Conservation (phyloP, 2,329 filamentous ascomycete species). For the Colletotrichum lupini region DNA sequence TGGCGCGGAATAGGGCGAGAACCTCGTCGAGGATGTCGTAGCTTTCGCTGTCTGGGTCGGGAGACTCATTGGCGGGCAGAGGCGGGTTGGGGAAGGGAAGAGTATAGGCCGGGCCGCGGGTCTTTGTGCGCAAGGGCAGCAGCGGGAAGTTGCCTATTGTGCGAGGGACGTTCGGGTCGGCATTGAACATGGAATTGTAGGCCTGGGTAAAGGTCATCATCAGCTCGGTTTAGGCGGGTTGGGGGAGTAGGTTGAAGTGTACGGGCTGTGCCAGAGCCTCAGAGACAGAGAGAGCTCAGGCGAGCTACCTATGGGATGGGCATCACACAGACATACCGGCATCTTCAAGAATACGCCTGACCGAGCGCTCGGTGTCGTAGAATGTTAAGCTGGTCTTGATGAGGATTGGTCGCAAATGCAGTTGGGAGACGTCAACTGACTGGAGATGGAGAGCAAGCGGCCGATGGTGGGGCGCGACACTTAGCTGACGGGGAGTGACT, state of each 20-base stretch:
- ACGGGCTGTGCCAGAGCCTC: conserved; percentile 5
- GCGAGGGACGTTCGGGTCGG: conserved; percentile 73
- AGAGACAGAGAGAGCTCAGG: not conserved
- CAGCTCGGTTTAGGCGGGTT: conserved; percentile 33
- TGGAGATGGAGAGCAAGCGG: conserved; percentile 6
- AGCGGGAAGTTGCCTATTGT: conserved; percentile 91
- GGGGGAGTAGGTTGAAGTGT: conserved; percentile 3
- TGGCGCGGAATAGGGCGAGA: conserved; percentile 91
- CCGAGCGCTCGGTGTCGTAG: conserved; percentile 31
- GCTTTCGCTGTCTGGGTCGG: conserved; percentile 87
- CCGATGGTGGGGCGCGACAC: conserved; percentile 28
- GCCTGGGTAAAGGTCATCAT: conserved; percentile 66
- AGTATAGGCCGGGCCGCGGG: conserved; percentile 92
- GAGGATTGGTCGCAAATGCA: conserved; percentile 18
- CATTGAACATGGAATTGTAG: conserved; percentile 98
- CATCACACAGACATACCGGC: conserved; percentile 52
- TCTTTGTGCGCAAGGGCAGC: conserved; percentile 92
- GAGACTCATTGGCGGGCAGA: conserved; percentile 71
- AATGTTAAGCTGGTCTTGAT: conserved; percentile 34
- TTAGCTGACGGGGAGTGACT: conserved; percentile 10
- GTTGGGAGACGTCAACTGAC: conserved; percentile 13
- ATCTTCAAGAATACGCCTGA: conserved; percentile 50
- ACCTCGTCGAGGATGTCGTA: conserved; percentile 98
- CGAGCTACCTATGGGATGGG: not conserved
- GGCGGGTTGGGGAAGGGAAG: conserved; percentile 71